These are phyloP conservation scores for Alternaria dauci DNA, from an alignment of 2,329 filamentous ascomycete species.

Conservation along the genomic window DNA sequence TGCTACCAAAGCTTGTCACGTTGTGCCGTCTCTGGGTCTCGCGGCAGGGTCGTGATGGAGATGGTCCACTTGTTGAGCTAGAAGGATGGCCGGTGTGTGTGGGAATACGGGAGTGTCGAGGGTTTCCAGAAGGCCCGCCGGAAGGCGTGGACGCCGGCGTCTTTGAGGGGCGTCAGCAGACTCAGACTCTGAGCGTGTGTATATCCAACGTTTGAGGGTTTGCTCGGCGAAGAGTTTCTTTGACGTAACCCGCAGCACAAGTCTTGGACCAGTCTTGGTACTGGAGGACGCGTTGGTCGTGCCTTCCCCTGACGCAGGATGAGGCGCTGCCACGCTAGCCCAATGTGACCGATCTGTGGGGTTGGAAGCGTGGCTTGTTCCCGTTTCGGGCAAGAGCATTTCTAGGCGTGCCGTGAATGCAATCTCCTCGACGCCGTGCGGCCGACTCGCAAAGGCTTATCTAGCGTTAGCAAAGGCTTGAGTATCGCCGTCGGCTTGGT, in stretches of 20 bases:
- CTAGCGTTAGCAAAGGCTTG: slow-evolving; percentile 28
- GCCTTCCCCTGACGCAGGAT: slow-evolving; percentile 16
- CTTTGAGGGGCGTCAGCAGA: neutral
- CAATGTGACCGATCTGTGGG: slow-evolving; percentile 16
- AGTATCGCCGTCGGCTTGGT: slow-evolving; percentile 11
- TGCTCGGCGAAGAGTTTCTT: slow-evolving; percentile 2
- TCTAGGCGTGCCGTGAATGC: slow-evolving; percentile 12
- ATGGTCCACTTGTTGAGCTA: slow-evolving; percentile 1
- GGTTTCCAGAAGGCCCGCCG: slow-evolving; percentile 6
- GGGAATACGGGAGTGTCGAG: slow-evolving; percentile 15
- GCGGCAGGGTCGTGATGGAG: slow-evolving; percentile 7
- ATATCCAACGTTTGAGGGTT: neutral
- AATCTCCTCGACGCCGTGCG: slow-evolving; percentile 18
- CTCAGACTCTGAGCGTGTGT: neutral
- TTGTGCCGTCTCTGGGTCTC: slow-evolving; percentile 4
- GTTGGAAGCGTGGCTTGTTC: slow-evolving; percentile 1
- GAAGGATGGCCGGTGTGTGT: slow-evolving; percentile 4
- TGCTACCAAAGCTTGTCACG: slow-evolving; percentile 28
- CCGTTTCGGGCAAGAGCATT: slow-evolving; percentile 11
- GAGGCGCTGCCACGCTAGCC: slow-evolving; percentile 22
- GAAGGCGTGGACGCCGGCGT: neutral
- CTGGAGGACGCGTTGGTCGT: neutral
- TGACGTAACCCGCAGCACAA: slow-evolving; percentile 3
- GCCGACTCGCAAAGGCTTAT: slow-evolving; percentile 32
- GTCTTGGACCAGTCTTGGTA: slow-evolving; percentile 3